Conservation (phyloP, 2,329 filamentous ascomycete genomes). For the Allantophomopsis lycopodina region DNA sequence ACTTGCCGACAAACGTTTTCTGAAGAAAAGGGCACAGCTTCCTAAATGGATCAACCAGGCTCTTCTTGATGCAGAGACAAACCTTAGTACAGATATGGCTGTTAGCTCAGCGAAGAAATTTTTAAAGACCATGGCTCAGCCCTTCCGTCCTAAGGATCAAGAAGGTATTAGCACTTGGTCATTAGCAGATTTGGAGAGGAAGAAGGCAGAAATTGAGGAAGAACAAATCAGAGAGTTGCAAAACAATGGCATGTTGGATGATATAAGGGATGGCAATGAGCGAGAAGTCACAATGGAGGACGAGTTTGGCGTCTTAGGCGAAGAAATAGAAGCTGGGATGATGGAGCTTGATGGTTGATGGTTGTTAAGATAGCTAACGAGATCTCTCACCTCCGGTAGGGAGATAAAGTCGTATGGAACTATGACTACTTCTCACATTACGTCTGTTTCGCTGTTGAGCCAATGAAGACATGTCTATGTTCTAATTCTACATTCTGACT, state of each 20-base stretch:
- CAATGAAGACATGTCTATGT: no score
- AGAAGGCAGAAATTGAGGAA: constrained; percentile 63
- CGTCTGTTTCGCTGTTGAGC: no score
- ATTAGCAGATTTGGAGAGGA: constrained; percentile 58
- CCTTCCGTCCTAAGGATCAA: constrained; percentile 69
- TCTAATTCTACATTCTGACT: no score
- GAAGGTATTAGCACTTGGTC: constrained; percentile 94
- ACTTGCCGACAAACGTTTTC: constrained; percentile 82
- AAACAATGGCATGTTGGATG: constrained; percentile 24
- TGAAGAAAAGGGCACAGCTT: constrained; percentile 79
- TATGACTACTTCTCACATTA: no score
- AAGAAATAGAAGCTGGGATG: constrained; percentile 34
- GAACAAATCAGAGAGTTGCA: constrained; percentile 52
- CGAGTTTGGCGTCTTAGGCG: constrained; percentile 18
- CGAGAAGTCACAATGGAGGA: constrained; percentile 7
- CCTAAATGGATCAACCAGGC: constrained; percentile 96
- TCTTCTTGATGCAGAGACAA: constrained; percentile 71
- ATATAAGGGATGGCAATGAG: constrained; percentile 8
- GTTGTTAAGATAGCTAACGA: no score
- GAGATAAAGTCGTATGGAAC: no score
- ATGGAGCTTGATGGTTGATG: constrained; percentile 26
- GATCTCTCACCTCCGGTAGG: no score
- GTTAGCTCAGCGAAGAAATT: constrained; percentile 83
- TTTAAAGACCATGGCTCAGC: constrained; percentile 80
- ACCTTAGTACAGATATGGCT: constrained; percentile 91